phyloP scores from a whole-genome alignment of 345 rosid genomes.

The Melaleuca quinquenervia region DNA sequence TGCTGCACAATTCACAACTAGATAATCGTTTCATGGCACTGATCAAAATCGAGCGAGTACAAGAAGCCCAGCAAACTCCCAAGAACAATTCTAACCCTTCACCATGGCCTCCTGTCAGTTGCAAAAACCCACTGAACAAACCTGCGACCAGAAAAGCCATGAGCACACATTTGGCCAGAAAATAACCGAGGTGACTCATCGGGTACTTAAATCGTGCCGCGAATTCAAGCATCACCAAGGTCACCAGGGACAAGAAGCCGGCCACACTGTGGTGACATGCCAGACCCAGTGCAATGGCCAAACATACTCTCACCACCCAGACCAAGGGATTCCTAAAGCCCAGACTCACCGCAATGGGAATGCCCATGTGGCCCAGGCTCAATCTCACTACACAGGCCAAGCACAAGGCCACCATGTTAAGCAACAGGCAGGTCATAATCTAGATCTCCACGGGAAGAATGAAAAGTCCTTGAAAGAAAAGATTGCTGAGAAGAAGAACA shows the following conservation, averaged over 20 bases:
- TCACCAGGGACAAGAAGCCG: not conserved
- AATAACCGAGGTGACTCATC: not conserved
- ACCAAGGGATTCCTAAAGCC: not conserved
- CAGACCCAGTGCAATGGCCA: not conserved
- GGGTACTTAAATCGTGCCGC: not conserved
- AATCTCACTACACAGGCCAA: not conserved
- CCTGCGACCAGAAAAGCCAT: not conserved
- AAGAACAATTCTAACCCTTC: not conserved
- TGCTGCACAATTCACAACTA: not conserved
- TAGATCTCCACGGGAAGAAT: not conserved
- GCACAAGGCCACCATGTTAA: not conserved
- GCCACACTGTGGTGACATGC: not conserved
- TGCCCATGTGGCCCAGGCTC: not conserved
- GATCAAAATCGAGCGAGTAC: not conserved
- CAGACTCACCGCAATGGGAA: not conserved
- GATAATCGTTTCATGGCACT: not conserved
- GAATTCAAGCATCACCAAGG: not conserved
- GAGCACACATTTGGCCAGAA: not conserved
- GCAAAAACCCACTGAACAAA: not conserved
- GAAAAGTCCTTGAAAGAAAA: not conserved
- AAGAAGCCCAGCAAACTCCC: not conserved
- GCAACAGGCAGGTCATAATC: not conserved
- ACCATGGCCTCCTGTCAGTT: slow-evolving; percentile 5
- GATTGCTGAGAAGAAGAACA: not conserved
- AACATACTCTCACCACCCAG: not conserved